Percentiles rank a stretch among this genome's conserved stretches.
These are phyloP conservation scores for Heliocybe sulcata DNA, from an alignment of 1,284 basidiomycete species.

Conservation along the genomic window DNA sequence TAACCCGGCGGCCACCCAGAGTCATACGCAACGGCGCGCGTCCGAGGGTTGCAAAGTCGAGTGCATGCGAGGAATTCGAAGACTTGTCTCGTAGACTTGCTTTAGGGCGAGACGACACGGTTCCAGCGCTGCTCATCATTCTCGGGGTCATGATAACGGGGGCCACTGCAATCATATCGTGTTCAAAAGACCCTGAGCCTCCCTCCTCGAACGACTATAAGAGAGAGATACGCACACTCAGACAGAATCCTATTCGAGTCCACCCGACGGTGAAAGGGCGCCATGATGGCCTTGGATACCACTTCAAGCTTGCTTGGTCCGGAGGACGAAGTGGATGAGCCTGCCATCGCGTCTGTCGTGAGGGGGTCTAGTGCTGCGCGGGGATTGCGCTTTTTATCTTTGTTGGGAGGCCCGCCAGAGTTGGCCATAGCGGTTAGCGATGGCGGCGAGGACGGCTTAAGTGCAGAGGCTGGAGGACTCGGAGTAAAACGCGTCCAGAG, in stretches of 20 bases:
- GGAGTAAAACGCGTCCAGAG: constrained; percentile 2
- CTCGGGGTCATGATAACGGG: constrained; percentile 86
- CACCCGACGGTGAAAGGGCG: constrained; percentile 62
- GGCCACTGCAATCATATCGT: constrained; percentile 50
- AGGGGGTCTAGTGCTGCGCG: constrained; percentile 29
- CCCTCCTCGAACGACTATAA: neutral
- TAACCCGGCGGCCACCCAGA: constrained; percentile 57
- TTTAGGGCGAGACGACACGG: constrained; percentile 46
- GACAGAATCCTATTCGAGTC: constrained; percentile 65
- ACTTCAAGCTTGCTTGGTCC: constrained; percentile 40
- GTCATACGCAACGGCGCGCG: constrained; percentile 66
- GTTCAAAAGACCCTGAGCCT: neutral
- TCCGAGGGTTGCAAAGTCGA: constrained; percentile 69
- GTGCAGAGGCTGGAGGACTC: neutral
- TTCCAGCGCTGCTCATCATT: constrained; percentile 64
- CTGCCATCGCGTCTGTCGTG: constrained; percentile 15
- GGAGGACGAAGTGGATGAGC: constrained; percentile 9
- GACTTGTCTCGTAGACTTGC: constrained; percentile 17
- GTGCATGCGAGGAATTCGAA: constrained; percentile 27
- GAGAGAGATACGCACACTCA: constrained; percentile 47
- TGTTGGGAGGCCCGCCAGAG: neutral
- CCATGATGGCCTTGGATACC: constrained; percentile 59
- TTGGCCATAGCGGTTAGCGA: neutral
- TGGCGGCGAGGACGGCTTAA: constrained; percentile 16
- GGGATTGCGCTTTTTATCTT: constrained; percentile 20